Base-by-base conservation (phyloP, 371 early-diverging fungal species). In the Apophysomyces sp. region DNA sequence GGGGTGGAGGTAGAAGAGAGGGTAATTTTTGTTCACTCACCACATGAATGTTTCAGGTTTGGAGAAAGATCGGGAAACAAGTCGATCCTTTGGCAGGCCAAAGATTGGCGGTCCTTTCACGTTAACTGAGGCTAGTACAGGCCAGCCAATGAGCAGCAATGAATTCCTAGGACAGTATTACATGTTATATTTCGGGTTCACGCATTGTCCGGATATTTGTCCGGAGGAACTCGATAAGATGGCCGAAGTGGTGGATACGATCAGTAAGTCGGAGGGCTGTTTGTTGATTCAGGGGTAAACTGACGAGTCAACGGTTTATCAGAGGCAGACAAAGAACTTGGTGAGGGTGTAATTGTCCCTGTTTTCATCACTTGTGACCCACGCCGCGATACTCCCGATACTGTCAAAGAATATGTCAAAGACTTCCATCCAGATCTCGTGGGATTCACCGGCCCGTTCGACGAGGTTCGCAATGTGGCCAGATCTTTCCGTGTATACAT, bases 221-320 rank as follows among this genome's bases (percentile, higher is more conserved):
- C 99, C 99, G 18, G 98, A 98, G 62, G 99, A 98, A 74, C 78
- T 98, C 55, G 98, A 98, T 69, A 97, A 96, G 80, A 96, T 98
- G 89, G 91, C 93, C 4, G 87, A 91, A 58, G 92, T 94, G 12
- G 84, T 96, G n/a, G 91, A 95, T 30, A 74, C 69, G 3, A 67
- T 94, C 52, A 88, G 92, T 86, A 85, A 73, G 81, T 68, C 34
- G 2, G 26, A 18, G n/a, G 21, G 5, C 29, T 26, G 15, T 30
- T 32, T 26, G 13, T n/a, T 36, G 18, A 3, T 21, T 44, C 15
- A 13, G 3, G 39, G 13, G 8, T 44, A 28, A 55, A 39, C 26
- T 27, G 16, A 57, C 59, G 37, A 13, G 37, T 13, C 59, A 75
- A 71, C 60, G 32, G 16, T 27, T 29, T 40, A 15, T 41, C 41